These are phyloP conservation scores for Candida coquimbonensis DNA, from an alignment of 805 yeast species.

Conservation along the genomic window DNA sequence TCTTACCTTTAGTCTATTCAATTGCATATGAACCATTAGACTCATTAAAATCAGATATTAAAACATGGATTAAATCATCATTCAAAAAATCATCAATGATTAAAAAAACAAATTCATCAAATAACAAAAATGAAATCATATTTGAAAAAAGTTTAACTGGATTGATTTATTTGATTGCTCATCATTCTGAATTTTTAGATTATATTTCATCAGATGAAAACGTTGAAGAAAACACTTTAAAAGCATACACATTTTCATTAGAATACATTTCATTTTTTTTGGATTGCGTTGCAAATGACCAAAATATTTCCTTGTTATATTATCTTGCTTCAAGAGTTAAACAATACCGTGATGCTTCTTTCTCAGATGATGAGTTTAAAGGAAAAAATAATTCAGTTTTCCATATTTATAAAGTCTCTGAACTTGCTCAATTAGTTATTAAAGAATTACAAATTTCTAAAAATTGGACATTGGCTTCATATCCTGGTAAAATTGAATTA, in stretches of 20 bases:
- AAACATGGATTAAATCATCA: conserved; percentile 68
- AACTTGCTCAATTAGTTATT: conserved; percentile 61
- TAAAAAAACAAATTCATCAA: conserved; percentile 13
- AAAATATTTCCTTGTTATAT: conserved; percentile 65
- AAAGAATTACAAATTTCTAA: conserved; percentile 49
- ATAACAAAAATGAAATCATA: conserved; percentile 33
- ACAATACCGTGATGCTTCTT: conserved; percentile 58
- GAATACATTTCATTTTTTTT: conserved; percentile 57
- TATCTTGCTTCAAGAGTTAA: conserved; percentile 74
- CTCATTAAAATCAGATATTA: conserved; percentile 40
- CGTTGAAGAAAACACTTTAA: conserved; percentile 23
- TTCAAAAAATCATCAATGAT: conserved; percentile 23
- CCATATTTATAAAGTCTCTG: conserved; percentile 61
- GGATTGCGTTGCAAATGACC: conserved; percentile 51
- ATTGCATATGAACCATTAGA: conserved; percentile 69
- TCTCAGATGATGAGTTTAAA: conserved; percentile 28
- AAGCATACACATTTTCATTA: conserved; percentile 46
- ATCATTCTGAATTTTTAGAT: conserved; percentile 58
- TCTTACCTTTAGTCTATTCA: conserved; percentile 61
- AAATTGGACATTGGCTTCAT: conserved; percentile 67
- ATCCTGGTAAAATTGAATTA: conserved; percentile 72
- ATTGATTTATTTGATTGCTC: conserved; percentile 63
- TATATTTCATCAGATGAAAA: conserved; percentile 27
- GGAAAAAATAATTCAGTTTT: conserved; percentile 22
- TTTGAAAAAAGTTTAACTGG: conserved; percentile 66